Percentiles rank a stretch among this genome's conserved stretches.
Evolutionary conservation across 2,329 filamentous ascomycete genomes (phyloP).

Genomic region (Colletotrichum sp.): DNA sequence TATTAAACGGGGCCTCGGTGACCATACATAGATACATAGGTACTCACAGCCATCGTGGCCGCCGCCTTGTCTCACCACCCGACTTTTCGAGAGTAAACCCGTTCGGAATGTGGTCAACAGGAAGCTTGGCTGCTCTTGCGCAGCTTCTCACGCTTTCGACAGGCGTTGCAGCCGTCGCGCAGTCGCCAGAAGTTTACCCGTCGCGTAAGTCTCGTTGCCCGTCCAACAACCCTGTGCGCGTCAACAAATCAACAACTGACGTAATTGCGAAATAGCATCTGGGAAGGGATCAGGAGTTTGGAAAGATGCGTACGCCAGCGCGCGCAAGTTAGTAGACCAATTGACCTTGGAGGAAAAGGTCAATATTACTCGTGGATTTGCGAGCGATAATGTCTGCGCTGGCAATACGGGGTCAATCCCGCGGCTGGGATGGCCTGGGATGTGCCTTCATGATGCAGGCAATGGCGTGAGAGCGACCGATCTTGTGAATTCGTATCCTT

Average conservation of each 20-base stretch:
- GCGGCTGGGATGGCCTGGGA: slow-evolving; percentile 49
- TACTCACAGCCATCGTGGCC: not conserved
- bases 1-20: not conserved
- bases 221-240: not conserved
- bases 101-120: not conserved
- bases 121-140: not conserved
- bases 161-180: not conserved
- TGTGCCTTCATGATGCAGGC: slow-evolving; percentile 55
- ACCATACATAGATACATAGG: not conserved
- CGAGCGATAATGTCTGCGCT: slow-evolving; percentile 47
- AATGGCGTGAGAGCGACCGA: slow-evolving; percentile 55
- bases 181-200: not conserved
- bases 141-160: not conserved
- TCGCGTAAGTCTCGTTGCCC: slow-evolving; percentile 1
- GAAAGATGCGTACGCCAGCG: slow-evolving; percentile 64
- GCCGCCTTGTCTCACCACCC: not conserved
- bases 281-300: slow-evolving; percentile 39
- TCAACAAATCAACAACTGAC: not conserved
- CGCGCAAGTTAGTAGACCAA: slow-evolving; percentile 59
- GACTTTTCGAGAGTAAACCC: not conserved
- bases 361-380: slow-evolving; percentile 43
- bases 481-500: slow-evolving; percentile 52
- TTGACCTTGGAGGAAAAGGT: slow-evolving; percentile 72
- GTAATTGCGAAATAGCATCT: not conserved
- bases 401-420: slow-evolving; percentile 53